phyloP scores from a whole-genome alignment of 805 yeast genomes.

The Hanseniaspora lachancei region DNA sequence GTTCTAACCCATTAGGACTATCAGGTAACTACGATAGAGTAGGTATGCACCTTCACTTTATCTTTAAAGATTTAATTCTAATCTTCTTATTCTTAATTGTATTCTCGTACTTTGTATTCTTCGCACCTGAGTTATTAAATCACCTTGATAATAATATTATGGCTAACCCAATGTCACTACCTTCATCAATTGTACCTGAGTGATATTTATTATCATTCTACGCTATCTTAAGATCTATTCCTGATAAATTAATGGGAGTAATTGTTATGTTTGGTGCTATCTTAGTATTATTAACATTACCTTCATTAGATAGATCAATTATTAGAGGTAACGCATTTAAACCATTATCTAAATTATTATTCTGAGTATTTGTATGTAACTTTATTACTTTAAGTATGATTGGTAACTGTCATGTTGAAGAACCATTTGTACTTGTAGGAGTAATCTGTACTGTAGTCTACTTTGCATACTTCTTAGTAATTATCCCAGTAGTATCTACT shows the following conservation, averaged over 20 bases:
- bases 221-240: slow-evolving; percentile 8
- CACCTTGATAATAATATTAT: slow-evolving; percentile 11
- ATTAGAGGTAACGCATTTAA: slow-evolving; percentile 12
- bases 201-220: slow-evolving; percentile 10
- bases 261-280: slow-evolving; percentile 13
- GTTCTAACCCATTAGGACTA: slow-evolving; percentile 8
- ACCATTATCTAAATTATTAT: slow-evolving; percentile 9
- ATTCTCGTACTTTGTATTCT: slow-evolving; percentile 14
- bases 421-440: slow-evolving; percentile 7
- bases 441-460: background rate
- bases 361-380: slow-evolving; percentile 12
- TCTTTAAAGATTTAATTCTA: slow-evolving; percentile 13
- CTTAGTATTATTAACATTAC: slow-evolving; percentile 13
- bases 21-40: slow-evolving; percentile 14
- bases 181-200: slow-evolving; percentile 11
- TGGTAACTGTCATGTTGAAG: slow-evolving; percentile 12
- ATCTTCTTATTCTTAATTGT: slow-evolving; percentile 14
- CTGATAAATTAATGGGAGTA: slow-evolving; percentile 10
- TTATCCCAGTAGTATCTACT: slow-evolving; percentile 3
- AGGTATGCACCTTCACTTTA: slow-evolving; percentile 13
- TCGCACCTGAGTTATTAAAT: slow-evolving; percentile 12
- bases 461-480: slow-evolving; percentile 6
- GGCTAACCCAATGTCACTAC: slow-evolving; percentile 9
- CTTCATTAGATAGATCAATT: slow-evolving; percentile 12
- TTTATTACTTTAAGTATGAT: slow-evolving; percentile 10